These are phyloP conservation scores for Sparassis latifolia DNA, from an alignment of 1,284 basidiomycete genomes.

Conservation along the genomic window DNA sequence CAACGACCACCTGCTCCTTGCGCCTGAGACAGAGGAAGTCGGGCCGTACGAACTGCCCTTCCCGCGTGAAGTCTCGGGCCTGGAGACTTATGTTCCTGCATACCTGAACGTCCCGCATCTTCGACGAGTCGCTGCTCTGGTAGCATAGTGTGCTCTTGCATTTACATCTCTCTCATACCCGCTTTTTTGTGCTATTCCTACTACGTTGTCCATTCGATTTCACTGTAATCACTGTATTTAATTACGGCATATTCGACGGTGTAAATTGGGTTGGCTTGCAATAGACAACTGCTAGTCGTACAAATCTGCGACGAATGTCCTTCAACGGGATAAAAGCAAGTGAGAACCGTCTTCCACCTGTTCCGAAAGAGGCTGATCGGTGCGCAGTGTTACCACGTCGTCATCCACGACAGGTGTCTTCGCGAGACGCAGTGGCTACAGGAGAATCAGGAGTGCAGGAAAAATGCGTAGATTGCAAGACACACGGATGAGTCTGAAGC, in stretches of 20 bases:
- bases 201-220: constrained; percentile 11
- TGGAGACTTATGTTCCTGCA: constrained; percentile 86
- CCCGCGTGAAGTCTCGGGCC: constrained; percentile 80
- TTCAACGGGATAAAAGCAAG: background rate
- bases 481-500: constrained; percentile 9
- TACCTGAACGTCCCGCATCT: constrained; percentile 82
- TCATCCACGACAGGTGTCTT: constrained; percentile 6
- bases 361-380: constrained; percentile 14
- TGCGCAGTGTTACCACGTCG: constrained; percentile 8
- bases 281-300: too few relatives aligned
- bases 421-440: constrained; percentile 18
- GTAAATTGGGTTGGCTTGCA: too few relatives aligned
- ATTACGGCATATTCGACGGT: too few relatives aligned
- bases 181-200: constrained; percentile 14
- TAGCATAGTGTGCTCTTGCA: constrained; percentile 42
- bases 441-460: background rate
- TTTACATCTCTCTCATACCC: constrained; percentile 8
- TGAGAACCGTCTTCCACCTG: constrained; percentile 19
- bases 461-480: background rate
- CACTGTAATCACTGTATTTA: constrained; percentile 16
- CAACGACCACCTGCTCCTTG: constrained; percentile 89
- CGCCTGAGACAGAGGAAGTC: constrained; percentile 93
- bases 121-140: constrained; percentile 74
- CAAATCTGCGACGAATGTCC: too few relatives aligned
- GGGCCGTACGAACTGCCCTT: constrained; percentile 86